Base-by-base conservation (phyloP, 257 asterid species). In the Knoxia roxburghii region DNA sequence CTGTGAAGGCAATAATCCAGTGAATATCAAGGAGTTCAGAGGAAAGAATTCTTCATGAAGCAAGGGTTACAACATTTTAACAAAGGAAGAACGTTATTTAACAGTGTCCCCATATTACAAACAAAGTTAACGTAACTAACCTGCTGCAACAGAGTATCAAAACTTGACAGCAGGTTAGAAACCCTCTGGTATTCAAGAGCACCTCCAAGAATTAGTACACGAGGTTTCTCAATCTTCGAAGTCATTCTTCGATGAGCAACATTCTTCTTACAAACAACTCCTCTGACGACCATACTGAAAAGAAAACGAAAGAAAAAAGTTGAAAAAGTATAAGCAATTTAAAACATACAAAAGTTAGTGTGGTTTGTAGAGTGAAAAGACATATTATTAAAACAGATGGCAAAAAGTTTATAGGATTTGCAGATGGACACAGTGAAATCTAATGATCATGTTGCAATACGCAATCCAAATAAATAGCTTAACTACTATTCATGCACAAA, bases 161-260 rank as follows among this genome's bases (percentile, higher is more conserved):
- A 81, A 80, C 99, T 90, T 73, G 99, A 90, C 73, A 90, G 87
- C 79, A 87, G 87, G 74, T 79, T 90, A 61, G 99, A 80, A 76
- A 93, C 90, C 69, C 99, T 86, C 84, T 93, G 99, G 73, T 93
- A 93, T 77, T 93, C 96, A 64, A 93, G 96, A 68, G 95, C 97
- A 64, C 99, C 99, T 72, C 95, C 97, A 33, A 93, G 96, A 81
- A 93, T 90, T 58, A 93, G 76, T 67, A 90, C 73, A 49, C 95
- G 95, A 57, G 99, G 87, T 73, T 85, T 93, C 83, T 86, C 99
- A 68, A 90, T 78, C 75, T 87, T 90, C 59, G 99, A 82, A 57
- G 88, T 70, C 99, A 93, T 93, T 78, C 97, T 83, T 56, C 96
- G 82, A 80, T 90, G 99, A 75, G 97, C 99, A 73, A 93, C 92